These are phyloP conservation scores for Pyricularia sp. DNA, from an alignment of 2,329 filamentous ascomycete species.

Conservation along the genomic window DNA sequence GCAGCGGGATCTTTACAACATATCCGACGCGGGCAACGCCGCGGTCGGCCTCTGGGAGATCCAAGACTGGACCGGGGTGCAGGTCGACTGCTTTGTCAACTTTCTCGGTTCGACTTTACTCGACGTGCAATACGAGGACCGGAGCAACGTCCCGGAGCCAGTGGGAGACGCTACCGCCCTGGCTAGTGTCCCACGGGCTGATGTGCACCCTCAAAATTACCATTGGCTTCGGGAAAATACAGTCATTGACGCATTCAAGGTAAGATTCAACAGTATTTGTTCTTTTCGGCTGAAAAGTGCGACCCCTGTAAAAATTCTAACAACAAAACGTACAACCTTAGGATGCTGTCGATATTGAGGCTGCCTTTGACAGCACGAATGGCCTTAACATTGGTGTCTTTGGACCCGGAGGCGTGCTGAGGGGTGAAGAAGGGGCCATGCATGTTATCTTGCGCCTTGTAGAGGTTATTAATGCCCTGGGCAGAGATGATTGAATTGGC, in stretches of 20 bases:
- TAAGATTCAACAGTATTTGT: conserved; percentile 11
- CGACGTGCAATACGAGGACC: not conserved
- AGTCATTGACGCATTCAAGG: conserved; percentile 18
- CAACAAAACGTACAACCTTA: conserved; percentile 1
- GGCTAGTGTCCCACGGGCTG: not conserved
- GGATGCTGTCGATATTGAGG: conserved; percentile 12
- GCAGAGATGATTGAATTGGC: not conserved
- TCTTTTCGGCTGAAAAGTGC: not conserved
- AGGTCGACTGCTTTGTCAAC: conserved; percentile 65
- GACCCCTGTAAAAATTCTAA: not conserved
- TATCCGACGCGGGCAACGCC: conserved; percentile 35
- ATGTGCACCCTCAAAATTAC: conserved; percentile 4
- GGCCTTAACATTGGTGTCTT: conserved; percentile 12
- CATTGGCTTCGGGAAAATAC: conserved; percentile 13
- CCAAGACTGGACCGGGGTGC: conserved; percentile 58
- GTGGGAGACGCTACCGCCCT: not conserved
- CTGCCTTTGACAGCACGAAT: conserved; percentile 6
- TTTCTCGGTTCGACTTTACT: conserved; percentile 43
- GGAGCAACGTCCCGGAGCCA: not conserved
- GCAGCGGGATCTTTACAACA: conserved; percentile 56
- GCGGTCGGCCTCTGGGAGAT: conserved; percentile 58
- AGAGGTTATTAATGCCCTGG: not conserved
- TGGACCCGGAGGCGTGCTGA: conserved; percentile 7
- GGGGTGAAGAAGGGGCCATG: not conserved
- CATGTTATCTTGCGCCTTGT: not conserved